Base-by-base conservation (phyloP, 2,329 filamentous ascomycete genomes). In the Neofusicoccum laricinum region DNA sequence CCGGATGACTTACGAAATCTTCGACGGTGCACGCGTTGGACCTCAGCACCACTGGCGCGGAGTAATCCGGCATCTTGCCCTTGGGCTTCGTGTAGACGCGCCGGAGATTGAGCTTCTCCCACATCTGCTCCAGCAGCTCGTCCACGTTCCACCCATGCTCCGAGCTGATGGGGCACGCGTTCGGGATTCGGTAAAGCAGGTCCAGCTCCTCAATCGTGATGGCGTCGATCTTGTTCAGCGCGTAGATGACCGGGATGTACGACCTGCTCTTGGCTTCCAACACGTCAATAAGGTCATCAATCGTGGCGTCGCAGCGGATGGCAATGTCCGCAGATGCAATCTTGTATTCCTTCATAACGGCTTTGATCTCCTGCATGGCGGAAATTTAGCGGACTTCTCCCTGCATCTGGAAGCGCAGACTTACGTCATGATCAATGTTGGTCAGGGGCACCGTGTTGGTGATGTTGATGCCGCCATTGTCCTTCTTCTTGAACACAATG, bases 401-500 rank as follows among this genome's bases (percentile, higher is more conserved):
- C 38, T 40, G 51, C 25, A 48, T 51, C 41, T 21, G 25, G 61
- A 49, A 53, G 45, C 7, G n/a, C 51, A 11, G 12, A 48, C 66
- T 63, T 71, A 83, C 82, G 74, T 96, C 95, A 70, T 93, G 85
- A 76, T 95, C 91, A 73, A 99, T 97, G 79, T 99, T 92, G 25
- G 90, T 90, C 70, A 99, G 83, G 4, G 93, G 92, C 49, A 95
- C 90, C 2, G 95, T 99, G 79, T 88, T 95, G n/a, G 93, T 97
- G 74, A 99, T 95, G 74, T 91, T 93, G 74, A 99, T 88, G 40
- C 95, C 95, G 70, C 95, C 95, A 81, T 98, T 98, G 80, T 99
- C 95, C 84, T 99, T 99, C 85, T 99, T 99, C 81, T 90, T 96
- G 84, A 97, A 97, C n/a, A 95, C 91, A 73, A 99, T 99, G 77